Conservation (phyloP, 2,329 filamentous ascomycete genomes). For the Trichoderma atrobrunneum region DNA sequence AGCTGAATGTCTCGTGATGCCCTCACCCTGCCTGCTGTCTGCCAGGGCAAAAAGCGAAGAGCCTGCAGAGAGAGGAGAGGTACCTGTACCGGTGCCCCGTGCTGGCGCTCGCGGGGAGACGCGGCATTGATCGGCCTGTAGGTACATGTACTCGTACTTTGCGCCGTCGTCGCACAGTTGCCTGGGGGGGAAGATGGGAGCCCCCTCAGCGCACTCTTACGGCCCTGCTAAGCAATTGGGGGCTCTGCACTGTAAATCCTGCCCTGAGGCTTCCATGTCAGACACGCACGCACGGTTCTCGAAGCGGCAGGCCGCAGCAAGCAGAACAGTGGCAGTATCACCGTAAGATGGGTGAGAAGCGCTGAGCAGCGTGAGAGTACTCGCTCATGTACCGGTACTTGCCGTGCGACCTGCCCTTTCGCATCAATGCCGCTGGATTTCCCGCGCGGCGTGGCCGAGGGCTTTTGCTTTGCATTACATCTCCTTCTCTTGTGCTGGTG, state of each 20-base stretch:
- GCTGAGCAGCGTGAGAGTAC: too few relatives aligned
- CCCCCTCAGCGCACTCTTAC: background rate
- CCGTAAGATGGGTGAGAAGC: too few relatives aligned
- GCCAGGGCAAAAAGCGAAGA: background rate
- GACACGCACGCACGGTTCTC: background rate
- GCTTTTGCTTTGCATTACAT: background rate
- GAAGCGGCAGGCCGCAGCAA: background rate
- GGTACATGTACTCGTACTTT: background rate
- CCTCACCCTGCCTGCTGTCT: background rate
- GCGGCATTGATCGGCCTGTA: background rate
- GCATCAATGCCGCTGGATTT: background rate
- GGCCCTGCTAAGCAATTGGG: background rate
- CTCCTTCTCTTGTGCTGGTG: background rate
- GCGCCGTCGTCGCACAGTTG: background rate
- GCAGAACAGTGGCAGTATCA: background rate
- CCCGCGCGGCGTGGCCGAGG: background rate
- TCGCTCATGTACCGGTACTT: background rate
- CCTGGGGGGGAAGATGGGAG: background rate
- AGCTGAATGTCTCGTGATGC: slow-evolving; percentile 9
- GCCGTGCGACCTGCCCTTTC: background rate
- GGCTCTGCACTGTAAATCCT: background rate
- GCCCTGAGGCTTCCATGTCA: background rate
- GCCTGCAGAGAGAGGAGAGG: background rate
- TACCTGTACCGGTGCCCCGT: background rate
- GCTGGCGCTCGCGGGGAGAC: background rate